Evolutionary conservation across 2,329 filamentous ascomycete genomes (phyloP).

Genomic region (Colletotrichum incanum): DNA sequence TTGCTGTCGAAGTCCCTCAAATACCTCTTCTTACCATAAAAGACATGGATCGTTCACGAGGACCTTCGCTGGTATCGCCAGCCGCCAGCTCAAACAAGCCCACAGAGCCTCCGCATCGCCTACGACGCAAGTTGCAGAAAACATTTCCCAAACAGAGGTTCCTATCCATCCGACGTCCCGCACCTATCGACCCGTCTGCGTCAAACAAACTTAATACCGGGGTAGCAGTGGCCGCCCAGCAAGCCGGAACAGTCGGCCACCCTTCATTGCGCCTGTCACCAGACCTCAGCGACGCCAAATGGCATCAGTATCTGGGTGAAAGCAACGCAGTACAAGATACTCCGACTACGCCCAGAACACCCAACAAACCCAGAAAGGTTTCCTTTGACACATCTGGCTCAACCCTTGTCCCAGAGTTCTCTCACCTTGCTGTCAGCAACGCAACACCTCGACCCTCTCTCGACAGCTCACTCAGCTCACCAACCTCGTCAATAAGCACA

Average conservation of each 20-base stretch:
- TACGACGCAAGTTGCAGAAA: slow-evolving; percentile 50
- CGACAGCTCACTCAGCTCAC: slow-evolving; percentile 42
- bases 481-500: slow-evolving; percentile 43
- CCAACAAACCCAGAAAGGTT: slow-evolving; percentile 19
- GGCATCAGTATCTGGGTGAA: slow-evolving; percentile 51
- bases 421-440: slow-evolving; percentile 54
- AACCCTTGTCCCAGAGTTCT: slow-evolving; percentile 53
- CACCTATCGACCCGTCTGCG: slow-evolving; percentile 48
- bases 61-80: slow-evolving; percentile 45
- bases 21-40: slow-evolving; percentile 15
- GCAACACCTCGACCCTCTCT: slow-evolving; percentile 42
- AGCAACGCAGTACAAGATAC: slow-evolving; percentile 45
- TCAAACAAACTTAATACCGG: slow-evolving; percentile 39
- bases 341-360: slow-evolving; percentile 42
- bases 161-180: slow-evolving; percentile 46
- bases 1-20: slow-evolving; percentile 5
- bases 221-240: slow-evolving; percentile 39
- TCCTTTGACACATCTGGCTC: slow-evolving; percentile 44
- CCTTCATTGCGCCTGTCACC: slow-evolving; percentile 47
- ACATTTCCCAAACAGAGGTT: slow-evolving; percentile 50
- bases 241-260: slow-evolving; percentile 35
- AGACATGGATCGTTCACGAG: slow-evolving; percentile 46
- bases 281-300: slow-evolving; percentile 54
- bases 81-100: slow-evolving; percentile 40
- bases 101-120: slow-evolving; percentile 40